phyloP scores from a whole-genome alignment of 371 early-diverging fungal genomes.

The Parasitella parasitica region DNA sequence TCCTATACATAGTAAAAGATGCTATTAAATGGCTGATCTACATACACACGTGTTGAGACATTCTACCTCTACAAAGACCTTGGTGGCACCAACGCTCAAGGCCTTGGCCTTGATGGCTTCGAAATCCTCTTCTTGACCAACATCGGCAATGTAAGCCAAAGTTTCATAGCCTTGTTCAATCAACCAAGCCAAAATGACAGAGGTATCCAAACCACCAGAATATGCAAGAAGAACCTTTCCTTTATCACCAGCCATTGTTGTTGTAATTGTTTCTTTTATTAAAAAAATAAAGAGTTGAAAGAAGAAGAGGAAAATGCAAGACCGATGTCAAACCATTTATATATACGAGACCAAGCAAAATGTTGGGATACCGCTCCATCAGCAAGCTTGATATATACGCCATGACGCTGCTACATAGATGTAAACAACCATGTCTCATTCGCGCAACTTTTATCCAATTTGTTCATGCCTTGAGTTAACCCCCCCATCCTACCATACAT shows the following conservation, averaged over 20 bases:
- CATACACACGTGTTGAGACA: not conserved
- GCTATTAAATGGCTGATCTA: not conserved
- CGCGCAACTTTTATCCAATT: not conserved
- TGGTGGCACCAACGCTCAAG: conserved; percentile 87
- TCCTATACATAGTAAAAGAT: conserved; percentile 50
- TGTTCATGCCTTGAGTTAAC: not conserved
- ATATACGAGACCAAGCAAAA: not conserved
- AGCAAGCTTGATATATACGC: not conserved
- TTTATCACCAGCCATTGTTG: conserved; percentile 58
- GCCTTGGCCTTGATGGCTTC: conserved; percentile 93
- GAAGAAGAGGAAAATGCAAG: not conserved
- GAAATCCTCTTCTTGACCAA: conserved; percentile 98
- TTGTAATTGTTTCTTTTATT: not conserved
- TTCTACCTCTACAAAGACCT: conserved; percentile 91
- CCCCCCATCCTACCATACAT: not conserved
- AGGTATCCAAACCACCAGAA: conserved; percentile 98
- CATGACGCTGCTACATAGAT: not conserved
- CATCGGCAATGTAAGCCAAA: conserved; percentile 95
- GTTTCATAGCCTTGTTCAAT: conserved; percentile 97
- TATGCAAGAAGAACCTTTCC: conserved; percentile 94
- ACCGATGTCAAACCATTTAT: not conserved
- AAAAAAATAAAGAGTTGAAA: conserved; percentile 1
- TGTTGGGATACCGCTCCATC: not conserved
- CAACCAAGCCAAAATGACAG: conserved; percentile 97
- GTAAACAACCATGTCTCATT: not conserved